Evolutionary conservation across 1,284 basidiomycete genomes (phyloP).

Genomic region (Lentinula novae-zelandiae): DNA sequence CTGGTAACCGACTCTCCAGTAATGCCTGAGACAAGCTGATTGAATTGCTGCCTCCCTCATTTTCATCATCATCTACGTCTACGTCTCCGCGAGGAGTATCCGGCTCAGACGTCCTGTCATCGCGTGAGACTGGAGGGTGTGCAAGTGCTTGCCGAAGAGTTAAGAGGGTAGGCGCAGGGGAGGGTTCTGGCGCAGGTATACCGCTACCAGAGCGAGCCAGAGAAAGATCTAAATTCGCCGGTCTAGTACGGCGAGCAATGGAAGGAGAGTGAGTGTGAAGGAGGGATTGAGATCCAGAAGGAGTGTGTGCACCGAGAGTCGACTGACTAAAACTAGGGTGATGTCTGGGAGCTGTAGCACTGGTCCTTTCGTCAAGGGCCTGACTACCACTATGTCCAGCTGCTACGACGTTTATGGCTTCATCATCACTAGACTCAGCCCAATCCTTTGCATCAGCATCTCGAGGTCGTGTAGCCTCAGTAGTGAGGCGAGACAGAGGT

Average conservation of each 20-base stretch:
- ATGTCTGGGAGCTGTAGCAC: constrained; percentile 36
- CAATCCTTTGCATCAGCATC: constrained; percentile 57
- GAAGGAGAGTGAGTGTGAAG: constrained; percentile 23
- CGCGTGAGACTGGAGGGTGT: constrained; percentile 21
- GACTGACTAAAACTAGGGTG: constrained; percentile 27
- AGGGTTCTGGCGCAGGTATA: constrained; percentile 42
- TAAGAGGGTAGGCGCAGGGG: constrained; percentile 59
- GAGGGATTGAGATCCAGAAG: constrained; percentile 28
- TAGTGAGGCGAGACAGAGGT: constrained; percentile 27
- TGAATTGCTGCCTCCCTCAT: constrained; percentile 57
- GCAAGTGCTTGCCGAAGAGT: constrained; percentile 60
- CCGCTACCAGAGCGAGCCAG: constrained; percentile 37
- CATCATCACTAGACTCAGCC: constrained; percentile 74
- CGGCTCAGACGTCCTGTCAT: constrained; percentile 26
- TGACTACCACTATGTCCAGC: constrained; percentile 76
- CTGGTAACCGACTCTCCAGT: constrained; percentile 71
- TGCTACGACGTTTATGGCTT: constrained; percentile 75
- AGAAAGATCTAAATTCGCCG: constrained; percentile 61
- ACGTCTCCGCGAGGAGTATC: constrained; percentile 37
- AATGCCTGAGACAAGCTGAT: constrained; percentile 71
- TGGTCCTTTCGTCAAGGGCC: constrained; percentile 77
- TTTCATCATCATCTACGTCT: constrained; percentile 57
- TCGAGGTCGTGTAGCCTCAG: constrained; percentile 26
- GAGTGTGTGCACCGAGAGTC: constrained; percentile 21
- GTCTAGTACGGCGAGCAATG: constrained; percentile 47